phyloP scores from a whole-genome alignment of 2,329 filamentous ascomycete genomes.

The Trichophyton verrucosum region DNA sequence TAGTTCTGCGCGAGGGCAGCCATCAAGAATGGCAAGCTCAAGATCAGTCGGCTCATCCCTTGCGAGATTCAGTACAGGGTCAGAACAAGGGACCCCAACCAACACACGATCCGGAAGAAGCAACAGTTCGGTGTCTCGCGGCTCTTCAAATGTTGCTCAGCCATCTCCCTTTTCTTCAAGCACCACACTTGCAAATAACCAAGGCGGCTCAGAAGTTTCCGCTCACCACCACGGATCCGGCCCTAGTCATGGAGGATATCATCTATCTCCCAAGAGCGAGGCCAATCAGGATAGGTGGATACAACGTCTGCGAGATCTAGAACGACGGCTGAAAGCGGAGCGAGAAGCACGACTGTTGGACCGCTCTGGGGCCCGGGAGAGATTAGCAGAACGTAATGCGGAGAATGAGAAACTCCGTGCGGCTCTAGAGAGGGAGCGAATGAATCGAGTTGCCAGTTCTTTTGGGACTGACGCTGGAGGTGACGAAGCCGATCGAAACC shows the following conservation, averaged over 20 bases:
- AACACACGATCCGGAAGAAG: conserved; percentile 20
- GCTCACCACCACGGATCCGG: conserved; percentile 8
- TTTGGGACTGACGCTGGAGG: conserved; percentile 1
- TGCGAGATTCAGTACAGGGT: conserved; percentile 1
- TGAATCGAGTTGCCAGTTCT: conserved; percentile 18
- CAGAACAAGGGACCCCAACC: conserved; percentile 15
- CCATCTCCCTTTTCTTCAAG: conserved; percentile 21
- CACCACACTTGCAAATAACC: conserved; percentile 20
- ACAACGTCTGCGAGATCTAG: conserved; percentile 71
- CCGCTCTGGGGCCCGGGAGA: conserved; percentile 65
- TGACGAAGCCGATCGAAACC: conserved; percentile 1
- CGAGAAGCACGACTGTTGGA: conserved; percentile 76
- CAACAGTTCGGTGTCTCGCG: conserved; percentile 17
- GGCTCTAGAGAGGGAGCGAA: conserved; percentile 48
- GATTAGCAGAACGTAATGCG: conserved; percentile 61
- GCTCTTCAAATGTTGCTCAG: conserved; percentile 24
- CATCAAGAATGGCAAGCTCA: not conserved
- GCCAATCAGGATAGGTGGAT: conserved; percentile 63
- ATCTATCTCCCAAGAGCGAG: conserved; percentile 17
- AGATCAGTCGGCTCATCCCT: not conserved
- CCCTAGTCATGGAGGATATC: conserved; percentile 8
- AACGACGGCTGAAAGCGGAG: conserved; percentile 79
- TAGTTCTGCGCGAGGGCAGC: conserved; percentile 21
- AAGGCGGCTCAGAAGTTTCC: not conserved
- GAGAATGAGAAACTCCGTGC: conserved; percentile 60